phyloP scores from a whole-genome alignment of 2,329 filamentous ascomycete species.

The Calonectria pseudoreteaudii region DNA sequence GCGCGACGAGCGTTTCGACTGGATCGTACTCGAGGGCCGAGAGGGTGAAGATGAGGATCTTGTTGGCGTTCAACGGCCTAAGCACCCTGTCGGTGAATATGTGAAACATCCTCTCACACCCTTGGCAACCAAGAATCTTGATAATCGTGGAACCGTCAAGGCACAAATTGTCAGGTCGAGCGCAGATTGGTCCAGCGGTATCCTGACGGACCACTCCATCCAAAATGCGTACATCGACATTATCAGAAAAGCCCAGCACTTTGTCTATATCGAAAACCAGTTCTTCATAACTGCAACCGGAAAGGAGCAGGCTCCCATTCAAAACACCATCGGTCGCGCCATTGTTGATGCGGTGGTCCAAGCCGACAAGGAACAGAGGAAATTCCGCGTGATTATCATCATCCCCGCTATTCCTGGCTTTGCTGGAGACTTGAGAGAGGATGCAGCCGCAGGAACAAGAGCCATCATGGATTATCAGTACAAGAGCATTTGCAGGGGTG shows the following conservation, averaged over 20 bases:
- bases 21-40: conserved; percentile 83
- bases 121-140: conserved; percentile 72
- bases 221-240: conserved; percentile 88
- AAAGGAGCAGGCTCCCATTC: conserved; percentile 85
- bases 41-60: conserved; percentile 85
- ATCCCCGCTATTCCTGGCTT: conserved; percentile 96
- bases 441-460: conserved; percentile 85
- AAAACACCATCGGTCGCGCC: conserved; percentile 87
- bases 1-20: conserved; percentile 84
- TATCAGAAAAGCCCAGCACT: conserved; percentile 90
- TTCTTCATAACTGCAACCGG: conserved; percentile 98
- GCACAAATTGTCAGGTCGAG: conserved; percentile 92
- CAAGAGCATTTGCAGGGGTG: conserved; percentile 92
- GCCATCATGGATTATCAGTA: conserved; percentile 99
- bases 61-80: conserved; percentile 87
- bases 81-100: conserved; percentile 90
- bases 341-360: conserved; percentile 91
- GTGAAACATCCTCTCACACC: conserved; percentile 81
- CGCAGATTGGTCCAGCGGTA: conserved; percentile 93
- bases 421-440: conserved; percentile 86
- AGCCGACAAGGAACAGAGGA: conserved; percentile 84
- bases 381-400: conserved; percentile 90
- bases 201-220: conserved; percentile 85
- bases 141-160: conserved; percentile 78
- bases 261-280: conserved; percentile 97